Evolutionary conservation across 352 stramenopile species (phyloP), one percentile per base, ranked within the genome.

Genomic region (Phytophthora tubulina): DNA sequence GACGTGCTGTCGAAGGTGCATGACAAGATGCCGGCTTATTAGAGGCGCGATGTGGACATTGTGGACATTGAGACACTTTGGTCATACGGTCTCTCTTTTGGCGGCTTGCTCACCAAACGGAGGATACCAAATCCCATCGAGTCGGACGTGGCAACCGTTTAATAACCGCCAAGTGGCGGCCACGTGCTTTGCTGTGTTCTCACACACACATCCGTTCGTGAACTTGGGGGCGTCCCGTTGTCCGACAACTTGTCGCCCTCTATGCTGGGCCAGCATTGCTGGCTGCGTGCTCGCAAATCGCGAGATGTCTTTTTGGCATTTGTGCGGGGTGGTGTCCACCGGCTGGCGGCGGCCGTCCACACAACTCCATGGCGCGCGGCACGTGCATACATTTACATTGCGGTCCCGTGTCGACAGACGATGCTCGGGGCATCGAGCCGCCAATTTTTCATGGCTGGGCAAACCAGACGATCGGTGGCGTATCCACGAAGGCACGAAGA

Each of bases 231-330:
- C 50, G 57, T 67, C 32, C 55, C 15, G 41, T 58, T 45, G 33
- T 41, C 21, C 21, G 21, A 27, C 21, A 27, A 2, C 21, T 27
- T 27, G 21, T 27, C 44, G 50, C n/a, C 58, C 50, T 69, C 60
- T 73, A 73, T 63, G 58, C 58, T 27, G 21, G 21, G 21, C 21
- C 21, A 27, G 21, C 1, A 27, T 27, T 27, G 21, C 21, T 67
- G 41, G 57, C 41, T 50, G 54, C 49, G 62, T 63, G 62, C 44
- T 27, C 36, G 30, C 69, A 61, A 76, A 76, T 73, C 69, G 39
- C 51, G 32, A 38, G 56, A 54, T 50, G 42, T 21, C 21, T 5
- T 46, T 67, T 72, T 42, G 13, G 42, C 49, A 61, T 62, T 66
- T 56, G 65, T 57, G 42, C 27, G 32, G 27, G 32, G 53, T 70